phyloP scores from a whole-genome alignment of 2,329 filamentous ascomycete species.

The Lizonia empirigonia region DNA sequence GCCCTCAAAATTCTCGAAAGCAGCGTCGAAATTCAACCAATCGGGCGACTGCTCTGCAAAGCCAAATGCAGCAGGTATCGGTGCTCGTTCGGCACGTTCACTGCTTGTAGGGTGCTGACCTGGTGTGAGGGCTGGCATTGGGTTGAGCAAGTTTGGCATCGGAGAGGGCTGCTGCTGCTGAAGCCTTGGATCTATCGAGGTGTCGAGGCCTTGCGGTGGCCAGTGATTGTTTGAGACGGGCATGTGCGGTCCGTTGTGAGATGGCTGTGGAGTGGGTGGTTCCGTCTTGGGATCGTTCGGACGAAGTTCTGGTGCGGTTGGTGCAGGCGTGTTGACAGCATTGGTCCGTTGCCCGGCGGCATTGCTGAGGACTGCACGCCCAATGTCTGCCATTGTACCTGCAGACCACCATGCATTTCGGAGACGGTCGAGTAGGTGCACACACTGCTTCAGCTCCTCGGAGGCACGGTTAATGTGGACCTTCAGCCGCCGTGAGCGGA shows the following conservation, averaged over 20 bases:
- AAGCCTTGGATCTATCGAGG: constrained; percentile 43
- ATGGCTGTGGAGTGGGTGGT: constrained; percentile 24
- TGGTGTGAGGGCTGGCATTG: constrained; percentile 33
- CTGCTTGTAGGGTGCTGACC: constrained; percentile 48
- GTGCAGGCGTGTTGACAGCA: constrained; percentile 41
- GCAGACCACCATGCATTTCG: constrained; percentile 54
- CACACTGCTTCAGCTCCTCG: constrained; percentile 53
- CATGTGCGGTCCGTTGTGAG: constrained; percentile 22
- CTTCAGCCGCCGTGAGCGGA: constrained; percentile 58
- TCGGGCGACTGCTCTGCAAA: constrained; percentile 45
- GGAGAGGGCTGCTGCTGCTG: constrained; percentile 37
- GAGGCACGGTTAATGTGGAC: constrained; percentile 55
- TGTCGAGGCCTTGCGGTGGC: constrained; percentile 30
- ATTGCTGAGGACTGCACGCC: constrained; percentile 47
- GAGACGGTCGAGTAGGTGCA: constrained; percentile 51
- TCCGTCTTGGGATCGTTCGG: constrained; percentile 28
- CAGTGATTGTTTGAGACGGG: constrained; percentile 26
- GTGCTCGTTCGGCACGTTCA: constrained; percentile 40
- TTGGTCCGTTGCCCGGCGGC: constrained; percentile 46
- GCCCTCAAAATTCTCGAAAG: constrained; percentile 50
- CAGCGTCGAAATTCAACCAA: constrained; percentile 49
- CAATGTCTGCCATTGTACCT: constrained; percentile 53
- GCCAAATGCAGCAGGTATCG: constrained; percentile 30
- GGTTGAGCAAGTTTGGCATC: constrained; percentile 40
- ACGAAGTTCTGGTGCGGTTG: constrained; percentile 27